phyloP scores from a whole-genome alignment of 148 eudicot species.

The Linanthus parryae region DNA sequence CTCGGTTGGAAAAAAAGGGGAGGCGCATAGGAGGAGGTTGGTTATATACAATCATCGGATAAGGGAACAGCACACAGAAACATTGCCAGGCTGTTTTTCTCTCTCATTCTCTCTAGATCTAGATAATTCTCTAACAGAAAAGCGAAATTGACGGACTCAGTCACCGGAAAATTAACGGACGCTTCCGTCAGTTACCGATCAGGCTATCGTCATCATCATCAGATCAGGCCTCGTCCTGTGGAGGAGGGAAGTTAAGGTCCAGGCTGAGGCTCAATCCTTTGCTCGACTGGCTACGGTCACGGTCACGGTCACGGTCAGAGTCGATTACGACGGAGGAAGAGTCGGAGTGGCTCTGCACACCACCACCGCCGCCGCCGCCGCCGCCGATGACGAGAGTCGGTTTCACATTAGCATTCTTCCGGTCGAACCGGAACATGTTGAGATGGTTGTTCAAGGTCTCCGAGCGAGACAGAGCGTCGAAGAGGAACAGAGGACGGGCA shows the following conservation, averaged over 20 bases:
- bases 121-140: background rate
- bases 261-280: constrained; percentile 10
- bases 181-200: background rate
- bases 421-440: constrained; percentile 13
- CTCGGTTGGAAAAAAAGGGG: constrained; percentile 1
- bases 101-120: background rate
- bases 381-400: background rate
- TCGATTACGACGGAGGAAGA: constrained; percentile 27
- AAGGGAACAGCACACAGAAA: background rate
- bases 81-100: constrained; percentile 2
- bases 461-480: constrained; percentile 12
- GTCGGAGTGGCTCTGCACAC: constrained; percentile 30
- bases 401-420: background rate
- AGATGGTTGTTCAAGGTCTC: constrained; percentile 11
- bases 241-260: constrained; percentile 30
- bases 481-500: constrained; percentile 10
- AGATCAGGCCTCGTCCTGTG: constrained; percentile 15
- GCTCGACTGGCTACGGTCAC: constrained; percentile 11
- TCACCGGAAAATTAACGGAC: background rate
- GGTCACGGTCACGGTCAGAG: background rate
- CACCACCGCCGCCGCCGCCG: background rate
- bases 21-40: too few relatives aligned
- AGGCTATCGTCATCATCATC: background rate
- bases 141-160: background rate
- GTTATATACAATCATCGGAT: constrained; percentile 4